Conservation (phyloP, 106 monocot species). For the Allium cepa region DNA sequence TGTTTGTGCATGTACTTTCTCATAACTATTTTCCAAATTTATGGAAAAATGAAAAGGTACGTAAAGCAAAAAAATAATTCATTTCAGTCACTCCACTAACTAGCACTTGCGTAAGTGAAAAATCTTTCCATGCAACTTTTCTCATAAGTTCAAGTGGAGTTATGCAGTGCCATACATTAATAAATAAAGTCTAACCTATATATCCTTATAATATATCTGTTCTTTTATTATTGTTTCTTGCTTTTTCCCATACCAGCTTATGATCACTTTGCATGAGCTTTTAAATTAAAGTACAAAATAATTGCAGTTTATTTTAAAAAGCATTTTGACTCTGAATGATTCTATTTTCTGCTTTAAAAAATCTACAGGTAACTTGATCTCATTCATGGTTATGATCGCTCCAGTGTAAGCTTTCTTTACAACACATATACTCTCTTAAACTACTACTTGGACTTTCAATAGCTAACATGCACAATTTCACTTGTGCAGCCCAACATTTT, state of each 20-base stretch:
- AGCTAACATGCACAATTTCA: too few species aligned
- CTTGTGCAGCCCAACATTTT: too few species aligned
- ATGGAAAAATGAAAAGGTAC: not conserved
- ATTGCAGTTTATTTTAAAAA: not conserved
- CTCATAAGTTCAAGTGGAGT: not conserved
- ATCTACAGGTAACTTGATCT: constrained; percentile 33
- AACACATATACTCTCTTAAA: constrained; percentile 4
- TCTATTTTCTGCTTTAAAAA: not conserved
- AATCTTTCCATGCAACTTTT: not conserved
- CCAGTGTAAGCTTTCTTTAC: constrained; percentile 29
- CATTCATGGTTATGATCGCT: constrained; percentile 38
- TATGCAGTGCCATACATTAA: not conserved
- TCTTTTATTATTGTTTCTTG: not conserved
- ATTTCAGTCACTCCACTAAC: not conserved
- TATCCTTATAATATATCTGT: not conserved
- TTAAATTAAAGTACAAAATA: not conserved
- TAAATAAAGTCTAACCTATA: not conserved
- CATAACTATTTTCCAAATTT: not conserved
- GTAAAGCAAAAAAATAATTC: not conserved
- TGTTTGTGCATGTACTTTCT: not conserved
- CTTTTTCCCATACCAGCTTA: not conserved
- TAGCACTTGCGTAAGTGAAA: not conserved
- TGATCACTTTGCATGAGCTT: not conserved
- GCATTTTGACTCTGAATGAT: not conserved
- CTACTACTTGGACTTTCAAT: not conserved